Evolutionary conservation across 2,329 filamentous ascomycete genomes (phyloP), one percentile per base, ranked within the genome.

Genomic region (Pseudofabraea citricarpa): DNA sequence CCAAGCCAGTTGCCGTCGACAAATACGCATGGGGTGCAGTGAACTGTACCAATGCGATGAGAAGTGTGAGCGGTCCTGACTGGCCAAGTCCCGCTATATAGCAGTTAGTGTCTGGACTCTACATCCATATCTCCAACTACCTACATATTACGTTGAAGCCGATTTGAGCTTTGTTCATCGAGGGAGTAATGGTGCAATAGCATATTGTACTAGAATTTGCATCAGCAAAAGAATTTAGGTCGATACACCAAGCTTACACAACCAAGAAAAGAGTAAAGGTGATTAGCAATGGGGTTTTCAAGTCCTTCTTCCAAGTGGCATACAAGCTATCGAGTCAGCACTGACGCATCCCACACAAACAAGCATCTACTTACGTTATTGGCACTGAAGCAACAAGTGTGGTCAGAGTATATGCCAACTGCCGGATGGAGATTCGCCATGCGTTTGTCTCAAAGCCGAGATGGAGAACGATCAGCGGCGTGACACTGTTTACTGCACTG

Each of bases 1-100:
- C 72, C 0, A 77, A 65, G 0, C 73, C 73, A 0, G 73, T 76
- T 1, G 73, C 73, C 0, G 73, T 76, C 0, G 71, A 74, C 12
- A 76, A 65, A 52, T 67, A 74, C 4, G 68, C 68, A 47, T 76
- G 73, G 3, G 73, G 72, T 1, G 73, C 68, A 2, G 72, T 74
- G 55, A 75, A 75, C 50, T 77, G 73, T 15, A 76, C 64, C 40
- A 68, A 64, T 5, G 72, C 72, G 1, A 71, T 67, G 5, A 77
- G 64, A 2, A 75, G 64, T 0, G 71, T 73, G 4, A 75, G 60
- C 0, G 72, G 72, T 0, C 72, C 72, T 1, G 68, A 62, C 51
- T 75, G 72, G 3, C 73, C 72, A 39, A 75, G 63, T 15, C 68
- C 73, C 6, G 64, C 62, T 56, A 24, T 29, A n/a, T n/a, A n/a